Conservation (phyloP, 2,329 filamentous ascomycete species). For the Diplodia corticola region DNA sequence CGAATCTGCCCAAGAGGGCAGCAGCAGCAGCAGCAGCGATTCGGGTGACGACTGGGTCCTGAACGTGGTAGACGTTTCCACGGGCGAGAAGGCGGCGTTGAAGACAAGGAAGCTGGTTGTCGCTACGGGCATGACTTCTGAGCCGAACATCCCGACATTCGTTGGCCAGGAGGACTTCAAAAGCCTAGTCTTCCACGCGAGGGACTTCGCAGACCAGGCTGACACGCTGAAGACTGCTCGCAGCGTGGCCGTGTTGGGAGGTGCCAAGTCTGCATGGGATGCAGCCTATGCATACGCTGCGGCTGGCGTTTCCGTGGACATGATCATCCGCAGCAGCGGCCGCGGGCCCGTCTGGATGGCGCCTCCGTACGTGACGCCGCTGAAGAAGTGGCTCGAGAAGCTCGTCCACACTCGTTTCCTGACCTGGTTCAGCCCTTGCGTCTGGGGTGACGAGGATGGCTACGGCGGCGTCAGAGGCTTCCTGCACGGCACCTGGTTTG, state of each 20-base stretch:
- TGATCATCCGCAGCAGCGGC: conserved; percentile 60
- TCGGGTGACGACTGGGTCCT: conserved; percentile 37
- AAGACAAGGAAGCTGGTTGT: conserved; percentile 56
- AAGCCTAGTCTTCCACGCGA: conserved; percentile 59
- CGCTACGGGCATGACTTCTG: conserved; percentile 62
- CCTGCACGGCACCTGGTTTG: conserved; percentile 59
- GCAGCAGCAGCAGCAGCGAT: conserved; percentile 29
- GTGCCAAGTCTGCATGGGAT: conserved; percentile 65
- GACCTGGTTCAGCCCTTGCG: conserved; percentile 73
- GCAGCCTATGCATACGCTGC: conserved; percentile 60
- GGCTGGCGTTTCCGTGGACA: conserved; percentile 47
- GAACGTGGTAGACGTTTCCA: background rate
- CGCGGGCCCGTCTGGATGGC: conserved; percentile 62
- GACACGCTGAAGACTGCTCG: conserved; percentile 33
- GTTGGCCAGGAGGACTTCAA: conserved; percentile 52
- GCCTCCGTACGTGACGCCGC: conserved; percentile 56
- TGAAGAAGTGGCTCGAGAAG: conserved; percentile 69
- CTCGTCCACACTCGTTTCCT: conserved; percentile 66
- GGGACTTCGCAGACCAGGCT: conserved; percentile 50
- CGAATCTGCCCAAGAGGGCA: conserved; percentile 46
- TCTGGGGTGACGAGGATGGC: conserved; percentile 67
- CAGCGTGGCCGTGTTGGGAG: conserved; percentile 58
- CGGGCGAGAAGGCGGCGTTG: conserved; percentile 27
- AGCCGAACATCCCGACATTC: conserved; percentile 57
- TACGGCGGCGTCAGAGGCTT: conserved; percentile 56